These are phyloP conservation scores for Hymenoscyphus linearis DNA, from an alignment of 2,329 filamentous ascomycete species.

Conservation along the genomic window DNA sequence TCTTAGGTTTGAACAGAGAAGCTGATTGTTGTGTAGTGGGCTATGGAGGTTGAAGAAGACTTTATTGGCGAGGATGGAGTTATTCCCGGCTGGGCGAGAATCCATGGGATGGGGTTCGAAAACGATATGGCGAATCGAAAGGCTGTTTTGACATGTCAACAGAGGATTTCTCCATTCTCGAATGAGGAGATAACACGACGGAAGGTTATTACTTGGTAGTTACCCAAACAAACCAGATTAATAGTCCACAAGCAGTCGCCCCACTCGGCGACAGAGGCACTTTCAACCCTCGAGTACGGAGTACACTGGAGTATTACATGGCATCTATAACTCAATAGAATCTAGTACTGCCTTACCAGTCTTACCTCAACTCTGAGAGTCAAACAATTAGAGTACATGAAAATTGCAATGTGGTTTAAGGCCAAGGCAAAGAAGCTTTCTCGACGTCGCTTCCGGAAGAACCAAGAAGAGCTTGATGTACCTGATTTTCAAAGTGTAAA, in stretches of 20 bases:
- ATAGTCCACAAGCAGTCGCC: not conserved
- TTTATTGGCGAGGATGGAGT: conserved; percentile 10
- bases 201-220: conserved; percentile 3
- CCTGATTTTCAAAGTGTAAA: too few species aligned
- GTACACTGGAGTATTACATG: not conserved
- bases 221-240: not conserved
- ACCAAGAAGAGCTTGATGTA: too few species aligned
- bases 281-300: not conserved
- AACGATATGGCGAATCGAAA: not conserved
- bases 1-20: not conserved
- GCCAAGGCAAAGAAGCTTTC: too few species aligned
- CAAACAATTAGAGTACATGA: too few species aligned
- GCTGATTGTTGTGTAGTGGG: not conserved
- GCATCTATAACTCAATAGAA: not conserved
- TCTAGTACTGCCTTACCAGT: not conserved
- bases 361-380: too few species aligned
- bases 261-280: too few species aligned
- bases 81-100: conserved; percentile 18
- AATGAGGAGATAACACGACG: not conserved
- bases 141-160: conserved; percentile 4
- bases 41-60: conserved; percentile 15
- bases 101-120: conserved; percentile 8
- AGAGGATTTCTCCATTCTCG: not conserved
- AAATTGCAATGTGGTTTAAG: too few species aligned
- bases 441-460: too few species aligned